Evolutionary conservation across 768 basidiomycete species (phyloP).

Genomic region (Chiua virens): DNA sequence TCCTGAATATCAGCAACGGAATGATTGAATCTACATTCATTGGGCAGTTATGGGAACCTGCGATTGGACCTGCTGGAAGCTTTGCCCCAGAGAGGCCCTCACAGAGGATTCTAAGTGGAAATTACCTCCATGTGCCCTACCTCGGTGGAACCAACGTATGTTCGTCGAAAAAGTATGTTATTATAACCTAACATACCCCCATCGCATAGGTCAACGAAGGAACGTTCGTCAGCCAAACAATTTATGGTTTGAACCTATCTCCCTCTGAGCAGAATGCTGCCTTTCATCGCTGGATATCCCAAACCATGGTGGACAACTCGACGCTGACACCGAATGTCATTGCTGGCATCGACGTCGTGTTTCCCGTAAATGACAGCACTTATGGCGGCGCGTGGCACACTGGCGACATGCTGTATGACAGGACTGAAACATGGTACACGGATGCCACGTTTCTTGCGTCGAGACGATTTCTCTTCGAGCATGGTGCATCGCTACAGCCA

Average conservation of each 20-base stretch:
- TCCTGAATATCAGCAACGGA: constrained; percentile 47
- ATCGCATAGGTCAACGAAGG: constrained; percentile 16
- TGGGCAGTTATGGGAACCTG: constrained; percentile 55
- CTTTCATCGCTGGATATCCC: constrained; percentile 51
- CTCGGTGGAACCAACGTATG: constrained; percentile 55
- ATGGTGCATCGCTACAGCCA: constrained; percentile 46
- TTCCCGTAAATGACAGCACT: constrained; percentile 47
- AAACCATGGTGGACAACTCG: constrained; percentile 51
- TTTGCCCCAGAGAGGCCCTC: constrained; percentile 49
- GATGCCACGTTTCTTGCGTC: constrained; percentile 56
- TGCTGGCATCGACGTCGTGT: constrained; percentile 38
- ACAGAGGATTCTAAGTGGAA: constrained; percentile 41
- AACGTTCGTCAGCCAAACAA: constrained; percentile 1
- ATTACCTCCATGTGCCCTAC: constrained; percentile 54
- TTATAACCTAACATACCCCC: too few relatives aligned
- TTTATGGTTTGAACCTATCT: constrained; percentile 39
- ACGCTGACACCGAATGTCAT: constrained; percentile 32
- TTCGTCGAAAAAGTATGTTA: not conserved
- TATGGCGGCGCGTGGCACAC: constrained; percentile 56
- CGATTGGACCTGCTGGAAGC: constrained; percentile 52
- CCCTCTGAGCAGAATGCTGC: constrained; percentile 40
- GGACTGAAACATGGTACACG: constrained; percentile 57
- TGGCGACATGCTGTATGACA: constrained; percentile 58
- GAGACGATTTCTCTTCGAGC: constrained; percentile 48
- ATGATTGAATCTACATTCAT: constrained; percentile 50